Conservation (phyloP, 2,329 filamentous ascomycete species). For the Ploettnerulaceae sp. region DNA sequence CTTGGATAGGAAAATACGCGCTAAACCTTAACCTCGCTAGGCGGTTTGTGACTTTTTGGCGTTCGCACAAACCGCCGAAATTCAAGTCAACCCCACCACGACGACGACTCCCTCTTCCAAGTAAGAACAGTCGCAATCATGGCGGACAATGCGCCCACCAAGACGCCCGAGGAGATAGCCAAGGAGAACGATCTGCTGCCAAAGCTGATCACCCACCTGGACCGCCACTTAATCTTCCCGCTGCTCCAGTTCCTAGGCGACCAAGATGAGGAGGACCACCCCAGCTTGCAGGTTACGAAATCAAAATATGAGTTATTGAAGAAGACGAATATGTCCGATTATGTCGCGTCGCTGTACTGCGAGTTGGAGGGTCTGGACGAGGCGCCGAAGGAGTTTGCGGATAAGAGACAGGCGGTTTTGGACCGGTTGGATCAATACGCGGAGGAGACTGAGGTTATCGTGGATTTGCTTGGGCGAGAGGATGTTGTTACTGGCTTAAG, state of each 20-base stretch:
- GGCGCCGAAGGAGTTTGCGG: constrained; percentile 77
- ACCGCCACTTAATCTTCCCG: constrained; percentile 94
- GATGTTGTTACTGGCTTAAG: constrained; percentile 86
- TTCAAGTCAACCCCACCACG: constrained; percentile 12
- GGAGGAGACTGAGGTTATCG: constrained; percentile 84
- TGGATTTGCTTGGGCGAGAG: constrained; percentile 78
- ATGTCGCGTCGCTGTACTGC: constrained; percentile 85
- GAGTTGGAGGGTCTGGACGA: constrained; percentile 78
- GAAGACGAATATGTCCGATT: constrained; percentile 98
- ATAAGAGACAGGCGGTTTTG: constrained; percentile 86
- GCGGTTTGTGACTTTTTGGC: constrained; percentile 4
- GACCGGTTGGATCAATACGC: constrained; percentile 76
- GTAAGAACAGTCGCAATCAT: constrained; percentile 38
- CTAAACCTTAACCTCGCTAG: constrained; percentile 10
- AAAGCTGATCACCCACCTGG: constrained; percentile 85
- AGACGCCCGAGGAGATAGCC: constrained; percentile 44
- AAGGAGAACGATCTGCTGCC: constrained; percentile 61
- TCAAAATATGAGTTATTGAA: constrained; percentile 93
- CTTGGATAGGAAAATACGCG: constrained; percentile 7
- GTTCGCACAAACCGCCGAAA: constrained; percentile 11
- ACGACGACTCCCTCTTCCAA: constrained; percentile 9
- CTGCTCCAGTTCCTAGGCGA: constrained; percentile 87
- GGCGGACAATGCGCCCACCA: constrained; percentile 42
- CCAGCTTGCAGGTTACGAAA: constrained; percentile 71
- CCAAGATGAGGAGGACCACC: constrained; percentile 66